phyloP scores from a whole-genome alignment of 2,329 filamentous ascomycete species.

The Xylaria sp. region DNA sequence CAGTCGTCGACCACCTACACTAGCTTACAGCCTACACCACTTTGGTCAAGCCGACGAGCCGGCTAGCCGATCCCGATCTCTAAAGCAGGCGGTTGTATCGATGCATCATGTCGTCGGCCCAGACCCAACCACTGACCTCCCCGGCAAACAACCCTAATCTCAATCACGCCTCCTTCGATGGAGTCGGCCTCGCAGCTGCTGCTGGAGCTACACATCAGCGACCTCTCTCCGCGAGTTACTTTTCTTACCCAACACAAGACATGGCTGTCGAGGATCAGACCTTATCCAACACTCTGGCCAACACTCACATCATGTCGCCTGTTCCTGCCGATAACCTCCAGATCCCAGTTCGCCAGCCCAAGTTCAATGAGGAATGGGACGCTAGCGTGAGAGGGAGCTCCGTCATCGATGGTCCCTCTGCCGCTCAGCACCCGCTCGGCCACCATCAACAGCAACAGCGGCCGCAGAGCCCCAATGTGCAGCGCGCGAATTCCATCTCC shows the following conservation, averaged over 20 bases:
- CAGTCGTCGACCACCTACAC: constrained; percentile 4
- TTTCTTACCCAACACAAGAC: constrained; percentile 44
- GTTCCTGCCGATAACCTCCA: constrained; percentile 42
- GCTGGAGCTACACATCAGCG: constrained; percentile 35
- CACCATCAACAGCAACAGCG: constrained; percentile 40
- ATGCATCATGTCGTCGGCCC: constrained; percentile 42
- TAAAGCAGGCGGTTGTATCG: constrained; percentile 32
- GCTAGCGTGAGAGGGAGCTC: constrained; percentile 74
- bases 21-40: constrained; percentile 10
- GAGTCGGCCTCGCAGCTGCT: constrained; percentile 26
- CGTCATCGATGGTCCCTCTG: constrained; percentile 63
- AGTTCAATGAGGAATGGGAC: constrained; percentile 78
- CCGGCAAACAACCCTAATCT: constrained; percentile 37
- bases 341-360: constrained; percentile 54
- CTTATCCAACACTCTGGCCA: constrained; percentile 53
- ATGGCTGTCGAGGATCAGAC: constrained; percentile 50
- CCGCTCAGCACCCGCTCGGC: constrained; percentile 38
- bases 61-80: constrained; percentile 25
- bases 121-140: constrained; percentile 36
- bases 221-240: constrained; percentile 46
- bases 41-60: constrained; percentile 13
- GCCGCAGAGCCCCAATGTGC: constrained; percentile 55
- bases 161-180: constrained; percentile 40
- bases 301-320: constrained; percentile 50
- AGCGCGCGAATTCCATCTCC: constrained; percentile 71